Evolutionary conservation across 441 rosid species (phyloP), one percentile per base, ranked within the genome.

Genomic region (Raphanus hybrid): DNA sequence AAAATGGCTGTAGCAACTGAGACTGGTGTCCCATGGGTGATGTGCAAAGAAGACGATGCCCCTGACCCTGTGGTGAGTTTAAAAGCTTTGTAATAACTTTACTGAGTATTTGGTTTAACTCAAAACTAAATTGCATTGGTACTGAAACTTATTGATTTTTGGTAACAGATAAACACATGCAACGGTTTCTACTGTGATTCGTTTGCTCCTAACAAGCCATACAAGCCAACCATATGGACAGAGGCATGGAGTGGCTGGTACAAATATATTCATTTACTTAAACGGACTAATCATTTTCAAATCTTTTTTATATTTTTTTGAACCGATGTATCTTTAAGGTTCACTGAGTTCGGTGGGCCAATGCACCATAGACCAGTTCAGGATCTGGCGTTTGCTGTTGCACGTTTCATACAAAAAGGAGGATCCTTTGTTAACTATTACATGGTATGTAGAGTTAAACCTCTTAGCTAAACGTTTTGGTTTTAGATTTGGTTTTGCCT

Each of bases 211-310:
- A 93, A 93, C 84, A 91, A 89, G 77, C 92, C 92, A 58, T 91
- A 91, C 85, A 93, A 93, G 80, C 98, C 98, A 23, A 82, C 88
- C 15, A 85, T 93, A 6, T 93, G 98, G 98, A 93, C 98, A 9
- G 98, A 93, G 78, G 93, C 97, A 74, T 91, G 94, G 96, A 90
- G 90, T 61, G 94, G 97, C 77, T 91, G 98, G 97, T 91, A 82
- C 43, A 82, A 0, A 4, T 66, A 39, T 12, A 34, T 45, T 41
- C 43, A 8, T 39, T 69, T 69, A 41, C 61, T 57, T 64, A 5
- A 43, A 79, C 43, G 27, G 52, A 64, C 6, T 79, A 57, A 8
- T 43, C 52, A 43, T 79, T 45, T 64, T 58, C 71, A 62, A 5
- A 41, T 37, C 6, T 8, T 41, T 59, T 55, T 3, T 57, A 57